Evolutionary conservation across 2,329 filamentous ascomycete species (phyloP).

Genomic region (Lomentospora prolificans): DNA sequence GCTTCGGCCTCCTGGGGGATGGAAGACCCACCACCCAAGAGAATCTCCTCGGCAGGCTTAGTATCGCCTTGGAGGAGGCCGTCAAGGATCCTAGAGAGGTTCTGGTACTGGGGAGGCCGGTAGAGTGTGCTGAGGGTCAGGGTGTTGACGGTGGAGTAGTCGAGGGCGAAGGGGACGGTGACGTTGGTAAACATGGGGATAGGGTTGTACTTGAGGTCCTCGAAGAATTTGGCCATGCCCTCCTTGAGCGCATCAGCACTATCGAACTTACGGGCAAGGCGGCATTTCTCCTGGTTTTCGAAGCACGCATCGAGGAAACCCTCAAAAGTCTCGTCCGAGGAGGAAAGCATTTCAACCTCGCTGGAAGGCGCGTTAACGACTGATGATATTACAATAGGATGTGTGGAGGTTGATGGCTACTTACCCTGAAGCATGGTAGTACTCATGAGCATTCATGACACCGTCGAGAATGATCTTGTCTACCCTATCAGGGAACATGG

Average conservation of each 20-base stretch:
- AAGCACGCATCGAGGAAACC: conserved; percentile 45
- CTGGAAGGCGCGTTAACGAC: neutral
- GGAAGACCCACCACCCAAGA: conserved; percentile 14
- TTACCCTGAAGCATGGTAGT: conserved; percentile 14
- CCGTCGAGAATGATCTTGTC: conserved; percentile 29
- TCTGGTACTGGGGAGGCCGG: conserved; percentile 30
- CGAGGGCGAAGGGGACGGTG: conserved; percentile 37
- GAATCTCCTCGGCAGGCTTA: conserved; percentile 28
- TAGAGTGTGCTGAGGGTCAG: conserved; percentile 34
- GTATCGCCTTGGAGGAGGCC: conserved; percentile 35
- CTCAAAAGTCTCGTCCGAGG: conserved; percentile 43
- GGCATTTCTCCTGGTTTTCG: conserved; percentile 35
- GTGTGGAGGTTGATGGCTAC: neutral
- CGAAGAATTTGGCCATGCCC: conserved; percentile 29
- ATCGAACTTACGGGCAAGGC: conserved; percentile 24
- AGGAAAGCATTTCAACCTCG: conserved; percentile 25
- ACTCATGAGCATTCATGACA: conserved; percentile 21
- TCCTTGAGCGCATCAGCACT: conserved; percentile 27
- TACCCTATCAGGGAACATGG: conserved; percentile 31
- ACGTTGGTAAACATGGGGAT: conserved; percentile 31
- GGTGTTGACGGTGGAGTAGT: conserved; percentile 35
- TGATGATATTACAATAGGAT: neutral
- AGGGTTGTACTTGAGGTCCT: conserved; percentile 29
- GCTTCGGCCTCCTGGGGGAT: conserved; percentile 24
- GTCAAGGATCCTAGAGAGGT: conserved; percentile 32